Base-by-base conservation (phyloP, 768 basidiomycete species). In the Mycena polygramma region DNA sequence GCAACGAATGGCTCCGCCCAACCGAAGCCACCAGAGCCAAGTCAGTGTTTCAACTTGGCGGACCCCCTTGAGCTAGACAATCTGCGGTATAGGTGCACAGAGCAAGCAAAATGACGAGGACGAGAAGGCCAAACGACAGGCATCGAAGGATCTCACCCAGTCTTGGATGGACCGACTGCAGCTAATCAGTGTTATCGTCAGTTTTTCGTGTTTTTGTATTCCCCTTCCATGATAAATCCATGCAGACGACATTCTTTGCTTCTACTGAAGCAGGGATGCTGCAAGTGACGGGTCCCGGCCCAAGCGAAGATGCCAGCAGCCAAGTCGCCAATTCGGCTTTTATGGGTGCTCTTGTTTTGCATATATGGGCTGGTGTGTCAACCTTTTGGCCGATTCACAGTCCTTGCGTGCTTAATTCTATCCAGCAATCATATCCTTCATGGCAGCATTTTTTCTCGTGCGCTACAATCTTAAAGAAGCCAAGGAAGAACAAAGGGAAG, bases 111-210 rank as follows among this genome's bases (percentile, higher is more conserved):
- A 90, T 70, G 72, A 80, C 10, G 78, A 75, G 30, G 90, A 90
- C 66, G 86, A 85, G 10, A 77, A 82, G 66, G 83, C 82, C 15
- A 79, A 82, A 46, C 80, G 79, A 71, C 81, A 83, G 58, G 87
- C 85, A 4, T 81, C 86, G 80, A 83, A 78, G 57, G 85, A 88
- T 49, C 81, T 90, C 4, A 82, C 88, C n/a, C 84, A 85, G 72
- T 87, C 87, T 5, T 91, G 90, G 90, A 86, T 88, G 82, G 89
- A 90, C 68, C 81, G 89, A 49, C 81, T 90, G 51, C 88, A 90
- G 78, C 79, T 90, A 14, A 89, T 91, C 77, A 86, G 83, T 48
- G 83, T 91, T 41, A 88, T 90, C 59, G 89, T 89, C 54, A 74
- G 88, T 58, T 7, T 41, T 4, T 66, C 41, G 11, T 30, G 11